These are phyloP conservation scores for Lachnellula occidentalis DNA, from an alignment of 2,329 filamentous ascomycete genomes.

Conservation along the genomic window DNA sequence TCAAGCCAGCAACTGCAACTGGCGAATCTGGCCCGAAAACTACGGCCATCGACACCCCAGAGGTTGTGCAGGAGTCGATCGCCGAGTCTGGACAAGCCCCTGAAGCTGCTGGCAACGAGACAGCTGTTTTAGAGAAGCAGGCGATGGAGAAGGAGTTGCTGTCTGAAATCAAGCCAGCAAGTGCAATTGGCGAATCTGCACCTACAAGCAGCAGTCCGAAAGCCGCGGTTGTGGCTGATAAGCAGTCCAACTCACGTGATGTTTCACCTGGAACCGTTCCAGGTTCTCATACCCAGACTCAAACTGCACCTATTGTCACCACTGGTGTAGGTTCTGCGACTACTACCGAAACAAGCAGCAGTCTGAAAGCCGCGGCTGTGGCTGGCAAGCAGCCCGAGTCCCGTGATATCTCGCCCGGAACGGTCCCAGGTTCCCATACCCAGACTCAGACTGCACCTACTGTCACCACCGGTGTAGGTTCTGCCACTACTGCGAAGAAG, in stretches of 20 bases:
- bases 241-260: slow-evolving; percentile 23
- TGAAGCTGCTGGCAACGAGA: slow-evolving; percentile 65
- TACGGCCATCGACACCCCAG: slow-evolving; percentile 47
- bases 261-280: slow-evolving; percentile 29
- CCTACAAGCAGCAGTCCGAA: slow-evolving; percentile 34
- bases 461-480: slow-evolving; percentile 23
- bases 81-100: slow-evolving; percentile 54
- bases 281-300: slow-evolving; percentile 20
- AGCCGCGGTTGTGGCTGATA: slow-evolving; percentile 23
- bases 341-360: slow-evolving; percentile 24
- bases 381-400: slow-evolving; percentile 16
- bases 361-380: slow-evolving; percentile 34
- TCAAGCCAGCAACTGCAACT: too few relatives aligned
- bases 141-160: slow-evolving; percentile 69
- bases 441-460: slow-evolving; percentile 19
- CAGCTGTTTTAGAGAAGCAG: slow-evolving; percentile 70
- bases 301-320: slow-evolving; percentile 23
- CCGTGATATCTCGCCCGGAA: slow-evolving; percentile 28
- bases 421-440: slow-evolving; percentile 25
- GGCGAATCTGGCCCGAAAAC: slow-evolving; percentile 38
- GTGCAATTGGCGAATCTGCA: slow-evolving; percentile 27
- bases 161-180: slow-evolving; percentile 49
- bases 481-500: slow-evolving; percentile 18
- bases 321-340: slow-evolving; percentile 21
- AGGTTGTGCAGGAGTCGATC: slow-evolving; percentile 53